Base-by-base conservation (phyloP, 2,329 filamentous ascomycete species). In the Aspergillus pseudotamarii region DNA sequence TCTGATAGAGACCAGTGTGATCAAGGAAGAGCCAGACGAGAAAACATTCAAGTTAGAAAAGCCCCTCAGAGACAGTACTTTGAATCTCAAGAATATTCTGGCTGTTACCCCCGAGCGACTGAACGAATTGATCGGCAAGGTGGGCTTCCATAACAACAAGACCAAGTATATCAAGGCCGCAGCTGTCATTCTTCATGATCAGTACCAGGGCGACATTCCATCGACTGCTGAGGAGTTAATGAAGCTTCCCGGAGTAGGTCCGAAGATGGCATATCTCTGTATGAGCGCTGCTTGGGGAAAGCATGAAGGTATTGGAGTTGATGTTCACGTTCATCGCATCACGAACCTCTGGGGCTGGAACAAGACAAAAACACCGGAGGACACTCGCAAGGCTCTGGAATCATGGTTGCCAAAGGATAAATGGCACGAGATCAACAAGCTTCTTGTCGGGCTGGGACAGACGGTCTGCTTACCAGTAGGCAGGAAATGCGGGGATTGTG, bases 71-170 rank as follows among this genome's bases (percentile, higher is more conserved):
- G 71, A 78, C 83, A 81, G 79, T 59, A 78, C 78, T 2, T 83
- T 97, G 64, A 94, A 87, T 60, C 82, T 97, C 57, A 86, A 91
- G 65, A 93, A 93, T 65, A 85, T 97, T 61, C 83, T 97, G 12
- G 87, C 88, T 2, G 88, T 93, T 32, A 84, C 89, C 4, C 87
- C 92, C 1, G 81, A 81, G 2, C 76, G 81, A 16, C 82, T 92
- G 28, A 94, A 96, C 75, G 81, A 88, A 71, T 81, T 96, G 68
- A 97, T 97, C 67, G 85, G 86, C 75, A 89, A 91, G 69, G 93
- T 97, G 46, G 94, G 94, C 30, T 97, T 97, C 76, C 94, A 97
- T 81, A 97, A 96, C 74, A 94, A 93, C 79, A 97, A 97, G 81
- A 95, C 93, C 2, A 91, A 89, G 79, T 91, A 88, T 75, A 89